Conservation (phyloP, 345 rosid genomes). For the Pelargonium nanum region DNA sequence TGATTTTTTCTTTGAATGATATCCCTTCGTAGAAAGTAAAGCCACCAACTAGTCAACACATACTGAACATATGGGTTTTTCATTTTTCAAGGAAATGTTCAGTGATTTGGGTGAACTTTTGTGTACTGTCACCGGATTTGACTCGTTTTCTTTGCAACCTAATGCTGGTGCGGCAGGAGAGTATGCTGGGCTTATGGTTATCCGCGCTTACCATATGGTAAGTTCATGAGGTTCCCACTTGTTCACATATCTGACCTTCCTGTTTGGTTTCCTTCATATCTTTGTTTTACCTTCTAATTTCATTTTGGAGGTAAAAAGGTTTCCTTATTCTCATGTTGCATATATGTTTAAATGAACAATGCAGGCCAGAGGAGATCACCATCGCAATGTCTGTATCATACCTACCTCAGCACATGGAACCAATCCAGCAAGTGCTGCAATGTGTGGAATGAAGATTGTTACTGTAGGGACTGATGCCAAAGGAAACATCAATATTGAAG, state of each 20-base stretch:
- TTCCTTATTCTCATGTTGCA: background rate
- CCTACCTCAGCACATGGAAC: conserved; percentile 99
- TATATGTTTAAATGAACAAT: conserved; percentile 11
- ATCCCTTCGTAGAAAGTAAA: background rate
- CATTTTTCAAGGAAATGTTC: conserved; percentile 79
- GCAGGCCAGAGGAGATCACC: conserved; percentile 94
- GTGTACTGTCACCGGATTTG: conserved; percentile 89
- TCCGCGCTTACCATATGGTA: conserved; percentile 95
- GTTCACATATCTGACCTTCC: background rate
- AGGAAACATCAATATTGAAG: conserved; percentile 92
- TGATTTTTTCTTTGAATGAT: no score
- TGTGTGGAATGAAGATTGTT: conserved; percentile 98
- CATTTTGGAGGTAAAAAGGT: background rate
- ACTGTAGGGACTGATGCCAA: conserved; percentile 91
- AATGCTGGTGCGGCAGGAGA: conserved; percentile 99
- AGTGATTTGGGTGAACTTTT: conserved; percentile 65
- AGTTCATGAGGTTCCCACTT: background rate
- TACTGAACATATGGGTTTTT: conserved; percentile 14
- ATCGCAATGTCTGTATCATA: conserved; percentile 91
- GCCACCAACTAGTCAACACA: conserved; percentile 1
- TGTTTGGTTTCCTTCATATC: background rate
- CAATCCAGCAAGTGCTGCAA: conserved; percentile 99
- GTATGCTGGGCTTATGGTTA: conserved; percentile 98
- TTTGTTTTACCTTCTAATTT: background rate
- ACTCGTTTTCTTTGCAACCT: conserved; percentile 97